These are phyloP conservation scores for Haplosporangium sp. DNA, from an alignment of 371 early-diverging fungal genomes.

Conservation along the genomic window DNA sequence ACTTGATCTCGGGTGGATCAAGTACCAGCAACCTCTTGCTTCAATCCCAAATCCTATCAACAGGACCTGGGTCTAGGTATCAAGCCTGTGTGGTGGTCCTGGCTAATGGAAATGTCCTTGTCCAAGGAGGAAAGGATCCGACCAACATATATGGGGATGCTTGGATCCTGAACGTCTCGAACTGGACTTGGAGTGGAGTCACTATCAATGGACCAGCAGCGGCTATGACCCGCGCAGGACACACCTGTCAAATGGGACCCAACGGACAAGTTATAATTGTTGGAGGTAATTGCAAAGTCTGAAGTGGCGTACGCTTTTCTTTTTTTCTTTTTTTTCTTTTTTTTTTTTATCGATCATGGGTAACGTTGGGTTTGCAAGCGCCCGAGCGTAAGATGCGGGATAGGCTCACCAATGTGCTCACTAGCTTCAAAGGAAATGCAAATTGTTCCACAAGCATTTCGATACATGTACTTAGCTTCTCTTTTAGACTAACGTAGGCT, in stretches of 20 bases:
- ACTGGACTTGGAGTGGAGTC: conserved; percentile 25
- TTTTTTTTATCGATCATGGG: background rate
- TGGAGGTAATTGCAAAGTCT: conserved; percentile 36
- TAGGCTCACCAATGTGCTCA: background rate
- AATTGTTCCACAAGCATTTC: background rate
- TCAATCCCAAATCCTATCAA: background rate
- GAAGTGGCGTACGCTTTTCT: background rate
- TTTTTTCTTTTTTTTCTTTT: background rate
- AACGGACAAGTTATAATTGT: conserved; percentile 43
- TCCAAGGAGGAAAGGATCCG: conserved; percentile 33
- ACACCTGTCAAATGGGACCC: conserved; percentile 41
- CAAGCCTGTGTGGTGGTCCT: conserved; percentile 23
- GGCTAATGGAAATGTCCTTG: conserved; percentile 31
- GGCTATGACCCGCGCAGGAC: conserved; percentile 36
- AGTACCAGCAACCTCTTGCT: background rate
- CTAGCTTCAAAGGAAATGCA: background rate
- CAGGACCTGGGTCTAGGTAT: conserved; percentile 14
- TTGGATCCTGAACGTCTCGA: conserved; percentile 32
- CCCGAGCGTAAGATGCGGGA: background rate
- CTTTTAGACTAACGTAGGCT: background rate
- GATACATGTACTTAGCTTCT: too few species aligned
- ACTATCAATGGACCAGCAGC: conserved; percentile 9
- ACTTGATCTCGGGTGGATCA: conserved; percentile 14
- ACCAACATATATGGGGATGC: conserved; percentile 21
- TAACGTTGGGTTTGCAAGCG: background rate